Conservation (phyloP, 2,329 filamentous ascomycete genomes). For the Didymosphaeria variabile region DNA sequence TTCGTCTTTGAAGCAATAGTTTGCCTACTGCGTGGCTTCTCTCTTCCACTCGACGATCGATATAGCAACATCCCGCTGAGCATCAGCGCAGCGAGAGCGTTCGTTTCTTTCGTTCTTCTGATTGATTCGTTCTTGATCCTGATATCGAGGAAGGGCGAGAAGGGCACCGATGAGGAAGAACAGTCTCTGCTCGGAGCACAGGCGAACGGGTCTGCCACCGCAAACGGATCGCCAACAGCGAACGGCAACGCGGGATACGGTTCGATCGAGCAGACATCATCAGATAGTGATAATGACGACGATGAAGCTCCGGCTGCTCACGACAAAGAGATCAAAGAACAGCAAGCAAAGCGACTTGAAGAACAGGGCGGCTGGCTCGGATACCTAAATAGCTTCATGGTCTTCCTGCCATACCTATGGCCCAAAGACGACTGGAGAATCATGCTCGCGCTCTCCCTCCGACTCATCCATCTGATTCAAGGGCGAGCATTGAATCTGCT, state of each 20-base stretch:
- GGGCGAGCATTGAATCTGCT: slow-evolving; percentile 79
- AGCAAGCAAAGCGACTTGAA: slow-evolving; percentile 69
- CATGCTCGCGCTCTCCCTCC: slow-evolving; percentile 72
- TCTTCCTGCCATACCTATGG: slow-evolving; percentile 83
- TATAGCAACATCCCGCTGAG: slow-evolving; percentile 33
- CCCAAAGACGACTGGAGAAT: slow-evolving; percentile 72
- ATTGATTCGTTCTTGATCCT: slow-evolving; percentile 42
- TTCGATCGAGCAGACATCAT: slow-evolving; percentile 34
- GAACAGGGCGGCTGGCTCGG: slow-evolving; percentile 79
- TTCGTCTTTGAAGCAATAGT: slow-evolving; percentile 43
- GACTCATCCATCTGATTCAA: slow-evolving; percentile 73
- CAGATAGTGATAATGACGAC: slow-evolving; percentile 26
- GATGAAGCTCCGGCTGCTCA: slow-evolving; percentile 63
- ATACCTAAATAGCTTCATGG: slow-evolving; percentile 76
- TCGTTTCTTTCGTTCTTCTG: slow-evolving; percentile 36
- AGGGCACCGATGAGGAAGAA: slow-evolving; percentile 63
- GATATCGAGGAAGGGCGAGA: slow-evolving; percentile 39
- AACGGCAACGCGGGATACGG: slow-evolving; percentile 49
- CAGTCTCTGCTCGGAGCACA: slow-evolving; percentile 63
- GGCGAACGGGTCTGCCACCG: slow-evolving; percentile 44
- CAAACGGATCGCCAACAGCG: slow-evolving; percentile 48
- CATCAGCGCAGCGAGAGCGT: slow-evolving; percentile 32
- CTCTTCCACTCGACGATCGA: slow-evolving; percentile 24
- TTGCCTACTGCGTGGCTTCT: slow-evolving; percentile 35
- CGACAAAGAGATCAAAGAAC: slow-evolving; percentile 63